phyloP scores from a whole-genome alignment of 2,329 filamentous ascomycete genomes.

The Apiospora sp. region DNA sequence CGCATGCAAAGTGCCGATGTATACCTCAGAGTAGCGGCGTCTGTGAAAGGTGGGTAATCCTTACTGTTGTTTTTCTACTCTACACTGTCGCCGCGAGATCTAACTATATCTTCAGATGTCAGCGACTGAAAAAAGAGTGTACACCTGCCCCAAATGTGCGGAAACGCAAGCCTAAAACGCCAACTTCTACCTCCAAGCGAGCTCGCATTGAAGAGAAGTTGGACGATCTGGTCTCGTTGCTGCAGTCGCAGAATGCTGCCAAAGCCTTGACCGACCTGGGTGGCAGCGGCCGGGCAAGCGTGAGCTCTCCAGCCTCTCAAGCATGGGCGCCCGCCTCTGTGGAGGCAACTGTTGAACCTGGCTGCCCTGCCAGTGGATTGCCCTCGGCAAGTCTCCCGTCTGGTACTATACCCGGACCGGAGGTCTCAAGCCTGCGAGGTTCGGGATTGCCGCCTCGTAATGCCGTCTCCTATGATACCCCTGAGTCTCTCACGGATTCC shows the following conservation, averaged over 20 bases:
- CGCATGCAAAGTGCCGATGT: slow-evolving; percentile 27
- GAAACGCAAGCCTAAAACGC: slow-evolving; percentile 34
- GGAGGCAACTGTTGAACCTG: not conserved
- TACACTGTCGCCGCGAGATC: not conserved
- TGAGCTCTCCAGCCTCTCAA: slow-evolving; percentile 5
- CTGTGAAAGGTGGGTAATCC: slow-evolving; percentile 25
- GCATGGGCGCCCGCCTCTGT: not conserved
- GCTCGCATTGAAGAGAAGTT: slow-evolving; percentile 40
- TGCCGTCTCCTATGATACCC: not conserved
- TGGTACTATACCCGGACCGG: not conserved
- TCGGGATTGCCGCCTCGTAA: not conserved
- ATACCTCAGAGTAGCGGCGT: slow-evolving; percentile 22
- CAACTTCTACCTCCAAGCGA: slow-evolving; percentile 29
- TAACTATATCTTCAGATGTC: slow-evolving; percentile 23
- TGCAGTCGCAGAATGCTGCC: slow-evolving; percentile 37
- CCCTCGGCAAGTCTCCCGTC: not conserved
- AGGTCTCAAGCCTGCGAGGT: not conserved
- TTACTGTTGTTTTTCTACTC: not conserved
- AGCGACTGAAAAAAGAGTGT: slow-evolving; percentile 27
- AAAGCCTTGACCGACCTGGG: slow-evolving; percentile 14
- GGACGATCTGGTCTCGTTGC: slow-evolving; percentile 39
- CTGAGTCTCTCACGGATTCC: not conserved
- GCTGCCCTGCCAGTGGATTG: not conserved
- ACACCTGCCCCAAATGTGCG: slow-evolving; percentile 23
- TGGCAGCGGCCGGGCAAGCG: slow-evolving; percentile 3